Evolutionary conservation across 202 grass and related monocot species (phyloP), one percentile per base, ranked within the genome.

Genomic region (Setaria viridis): DNA sequence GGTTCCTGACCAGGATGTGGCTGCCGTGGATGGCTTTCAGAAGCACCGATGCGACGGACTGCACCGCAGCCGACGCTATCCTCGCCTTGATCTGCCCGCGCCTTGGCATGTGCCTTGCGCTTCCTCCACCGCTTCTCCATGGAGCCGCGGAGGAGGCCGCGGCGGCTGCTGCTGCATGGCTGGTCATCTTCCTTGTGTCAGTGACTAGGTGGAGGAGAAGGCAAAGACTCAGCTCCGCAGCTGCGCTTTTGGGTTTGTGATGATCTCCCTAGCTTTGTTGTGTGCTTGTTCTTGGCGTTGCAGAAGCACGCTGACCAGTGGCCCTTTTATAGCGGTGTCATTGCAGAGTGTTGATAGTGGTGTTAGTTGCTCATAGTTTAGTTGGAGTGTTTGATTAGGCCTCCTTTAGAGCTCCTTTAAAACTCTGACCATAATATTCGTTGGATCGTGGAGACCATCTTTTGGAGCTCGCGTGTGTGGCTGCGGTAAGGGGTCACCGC

Each of bases 1-100:
- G 84, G 48, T 88, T 91, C 72, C 78, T 88, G 64, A 78, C 45
- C 56, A 81, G 62, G 66, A 86, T 68, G 78, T 80, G 86, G 62
- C 67, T 55, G 77, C 30, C 14, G 53, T 78, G 82, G 67, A 85
- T 48, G 21, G 78, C 88, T 82, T 58, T 88, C 55, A 75, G 64
- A 9, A 90, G 77, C 64, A 82, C 60, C 6, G 87, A 78, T 14
- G 91, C 66, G 62, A 90, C 79, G 11, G 88, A 88, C 67, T 88
- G 91, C 49, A 74, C 15, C 0, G 85, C 80, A 1, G 56, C 79
- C 11, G 71, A 85, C 4, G 77, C 87, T 74, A 90, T 90, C 72
- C 64, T 89, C 6, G 70, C 67, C 53, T 93, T 90, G 76, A 90
- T 90, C 74, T 85, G 88, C 32, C 88, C 91, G 14, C 81, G 84